phyloP scores from a whole-genome alignment of 192 early-diverging fungal species.

The Coemansia guatemalensis region DNA sequence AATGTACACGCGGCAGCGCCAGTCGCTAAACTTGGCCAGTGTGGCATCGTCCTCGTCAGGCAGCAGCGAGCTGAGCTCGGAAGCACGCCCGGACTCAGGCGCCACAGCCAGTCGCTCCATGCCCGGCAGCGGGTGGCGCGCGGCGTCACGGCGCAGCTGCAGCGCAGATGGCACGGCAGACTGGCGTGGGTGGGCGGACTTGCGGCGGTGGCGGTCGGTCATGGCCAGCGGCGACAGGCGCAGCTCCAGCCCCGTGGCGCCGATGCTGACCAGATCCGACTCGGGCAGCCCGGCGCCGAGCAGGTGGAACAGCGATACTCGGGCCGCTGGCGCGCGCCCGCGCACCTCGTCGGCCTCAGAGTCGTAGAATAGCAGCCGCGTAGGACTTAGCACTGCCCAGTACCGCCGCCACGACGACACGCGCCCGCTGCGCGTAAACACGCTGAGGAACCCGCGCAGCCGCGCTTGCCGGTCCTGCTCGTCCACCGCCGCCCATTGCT shows the following conservation, averaged over 20 bases:
- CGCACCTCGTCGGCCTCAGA: constrained; percentile 28
- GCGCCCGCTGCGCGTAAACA: constrained; percentile 50
- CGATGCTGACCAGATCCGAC: constrained; percentile 49
- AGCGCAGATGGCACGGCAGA: constrained; percentile 6
- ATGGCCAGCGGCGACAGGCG: constrained; percentile 48
- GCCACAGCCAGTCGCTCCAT: constrained; percentile 2
- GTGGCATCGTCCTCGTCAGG: constrained; percentile 32
- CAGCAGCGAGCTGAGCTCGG: constrained; percentile 7
- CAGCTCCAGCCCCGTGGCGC: constrained; percentile 51
- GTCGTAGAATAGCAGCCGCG: constrained; percentile 45
- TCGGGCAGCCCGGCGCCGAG: constrained; percentile 31
- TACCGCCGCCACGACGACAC: constrained; percentile 54
- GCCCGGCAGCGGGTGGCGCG: constrained; percentile 12
- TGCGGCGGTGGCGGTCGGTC: constrained; percentile 54
- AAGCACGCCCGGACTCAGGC: background rate
- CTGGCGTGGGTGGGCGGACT: constrained; percentile 46
- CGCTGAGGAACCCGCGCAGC: constrained; percentile 43
- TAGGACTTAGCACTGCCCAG: constrained; percentile 48
- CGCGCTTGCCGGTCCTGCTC: constrained; percentile 26
- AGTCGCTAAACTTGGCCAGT: constrained; percentile 38
- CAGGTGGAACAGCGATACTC: constrained; percentile 49
- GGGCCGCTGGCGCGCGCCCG: constrained; percentile 24
- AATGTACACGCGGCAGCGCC: constrained; percentile 55
- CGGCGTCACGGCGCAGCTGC: constrained; percentile 8
- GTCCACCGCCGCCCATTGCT: constrained; percentile 37